Conservation (phyloP, 768 basidiomycete genomes). For the Exidia glandulosa region DNA sequence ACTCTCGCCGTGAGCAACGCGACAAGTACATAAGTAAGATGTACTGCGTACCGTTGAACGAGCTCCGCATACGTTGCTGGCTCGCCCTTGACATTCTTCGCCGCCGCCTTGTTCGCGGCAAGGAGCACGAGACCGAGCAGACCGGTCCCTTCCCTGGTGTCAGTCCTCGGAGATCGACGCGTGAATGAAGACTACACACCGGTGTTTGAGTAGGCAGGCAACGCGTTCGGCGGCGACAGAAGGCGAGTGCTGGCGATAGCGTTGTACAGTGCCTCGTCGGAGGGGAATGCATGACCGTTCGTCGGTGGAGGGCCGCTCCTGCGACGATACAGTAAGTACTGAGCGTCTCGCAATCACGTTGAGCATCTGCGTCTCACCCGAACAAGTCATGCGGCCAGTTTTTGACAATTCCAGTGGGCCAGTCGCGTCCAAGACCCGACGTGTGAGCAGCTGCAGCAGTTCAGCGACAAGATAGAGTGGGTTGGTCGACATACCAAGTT, state of each 20-base stretch:
- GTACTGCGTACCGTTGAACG: constrained; percentile 17
- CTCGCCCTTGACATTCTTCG: constrained; percentile 8
- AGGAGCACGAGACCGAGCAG: constrained; percentile 26
- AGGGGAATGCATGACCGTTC: constrained; percentile 23
- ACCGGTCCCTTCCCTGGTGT: constrained; percentile 8
- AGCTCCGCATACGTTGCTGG: constrained; percentile 30
- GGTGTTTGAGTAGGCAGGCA: constrained; percentile 32
- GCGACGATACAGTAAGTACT: neutral
- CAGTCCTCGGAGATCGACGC: neutral
- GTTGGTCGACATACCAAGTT: constrained; percentile 13
- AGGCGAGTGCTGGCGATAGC: constrained; percentile 28
- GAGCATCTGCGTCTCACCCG: neutral
- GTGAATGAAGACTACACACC: constrained; percentile 4
- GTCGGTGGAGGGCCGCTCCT: constrained; percentile 17
- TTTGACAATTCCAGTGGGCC: constrained; percentile 22
- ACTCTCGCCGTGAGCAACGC: neutral
- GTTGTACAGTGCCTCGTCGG: constrained; percentile 21
- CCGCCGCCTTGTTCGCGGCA: constrained; percentile 19
- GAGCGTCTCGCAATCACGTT: neutral
- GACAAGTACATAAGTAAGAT: neutral
- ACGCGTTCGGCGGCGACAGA: constrained; percentile 31
- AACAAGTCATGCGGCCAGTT: constrained; percentile 30
- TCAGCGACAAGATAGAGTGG: neutral
- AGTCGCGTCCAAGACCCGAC: constrained; percentile 25
- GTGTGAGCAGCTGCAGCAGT: constrained; percentile 13